Conservation (phyloP, 768 basidiomycete species). For the Russula lepida region DNA sequence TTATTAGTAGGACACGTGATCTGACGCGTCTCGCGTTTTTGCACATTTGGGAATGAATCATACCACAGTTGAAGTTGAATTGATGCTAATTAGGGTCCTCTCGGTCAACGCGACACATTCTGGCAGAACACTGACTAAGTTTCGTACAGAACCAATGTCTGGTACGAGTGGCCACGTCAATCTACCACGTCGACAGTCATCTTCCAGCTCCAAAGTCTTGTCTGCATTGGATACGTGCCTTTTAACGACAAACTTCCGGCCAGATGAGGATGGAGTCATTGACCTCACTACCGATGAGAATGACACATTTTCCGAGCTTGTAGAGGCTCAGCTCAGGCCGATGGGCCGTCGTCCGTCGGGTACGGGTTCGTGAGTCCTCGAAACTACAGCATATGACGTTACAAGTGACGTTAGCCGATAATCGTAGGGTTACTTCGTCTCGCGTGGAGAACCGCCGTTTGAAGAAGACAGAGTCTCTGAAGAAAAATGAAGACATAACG, state of each 20-base stretch:
- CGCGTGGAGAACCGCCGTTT: background rate
- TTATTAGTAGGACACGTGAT: constrained; percentile 2
- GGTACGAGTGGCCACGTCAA: background rate
- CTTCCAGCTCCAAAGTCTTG: constrained; percentile 6
- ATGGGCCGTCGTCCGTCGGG: background rate
- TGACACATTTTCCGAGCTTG: background rate
- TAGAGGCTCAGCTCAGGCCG: background rate
- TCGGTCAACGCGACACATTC: no score
- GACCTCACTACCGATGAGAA: constrained; percentile 16
- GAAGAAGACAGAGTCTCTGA: constrained; percentile 2
- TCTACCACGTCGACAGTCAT: background rate
- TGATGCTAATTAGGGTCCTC: background rate
- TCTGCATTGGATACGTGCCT: background rate
- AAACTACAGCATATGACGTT: no score
- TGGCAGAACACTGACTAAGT: background rate
- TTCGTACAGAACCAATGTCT: background rate
- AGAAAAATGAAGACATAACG: background rate
- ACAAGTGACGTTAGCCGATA: background rate
- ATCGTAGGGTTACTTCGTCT: background rate
- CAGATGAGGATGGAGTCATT: constrained; percentile 15
- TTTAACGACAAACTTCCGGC: background rate
- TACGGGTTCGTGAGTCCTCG: background rate
- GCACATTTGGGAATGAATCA: no score
- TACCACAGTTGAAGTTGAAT: no score
- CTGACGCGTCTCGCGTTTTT: background rate